Percentiles rank a stretch among this genome's conserved stretches.
These are phyloP conservation scores for Acer campestre DNA, from an alignment of 345 rosid genomes.

Conservation along the genomic window DNA sequence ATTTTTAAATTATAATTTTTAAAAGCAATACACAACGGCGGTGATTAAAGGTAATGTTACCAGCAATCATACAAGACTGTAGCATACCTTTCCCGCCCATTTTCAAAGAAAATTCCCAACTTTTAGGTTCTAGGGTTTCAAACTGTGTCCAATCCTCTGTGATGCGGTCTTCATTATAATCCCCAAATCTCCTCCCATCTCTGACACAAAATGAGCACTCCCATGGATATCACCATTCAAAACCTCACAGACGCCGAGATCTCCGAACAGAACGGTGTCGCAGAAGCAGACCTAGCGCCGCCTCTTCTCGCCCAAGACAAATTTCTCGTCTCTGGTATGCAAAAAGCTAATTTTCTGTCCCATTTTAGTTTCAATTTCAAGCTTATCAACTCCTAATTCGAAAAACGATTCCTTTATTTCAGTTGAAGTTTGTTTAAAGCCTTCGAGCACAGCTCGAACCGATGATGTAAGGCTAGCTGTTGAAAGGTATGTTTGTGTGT, in stretches of 20 bases:
- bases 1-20: too few relatives aligned
- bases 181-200: conserved; percentile 8
- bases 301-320: conserved; percentile 44
- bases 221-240: conserved; percentile 65
- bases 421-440: conserved; percentile 95
- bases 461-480: conserved; percentile 73
- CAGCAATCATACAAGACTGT: background rate
- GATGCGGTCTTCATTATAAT: conserved; percentile 10
- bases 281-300: conserved; percentile 21
- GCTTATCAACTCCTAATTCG: background rate
- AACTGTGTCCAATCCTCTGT: background rate
- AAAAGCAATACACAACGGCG: too few relatives aligned
- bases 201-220: conserved; percentile 46
- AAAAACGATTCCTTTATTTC: conserved; percentile 1
- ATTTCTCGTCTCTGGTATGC: conserved; percentile 72
- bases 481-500: conserved; percentile 47
- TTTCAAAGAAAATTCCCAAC: background rate
- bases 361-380: background rate
- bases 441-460: conserved; percentile 76
- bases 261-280: conserved; percentile 34
- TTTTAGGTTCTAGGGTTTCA: conserved; percentile 13
- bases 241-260: conserved; percentile 24
- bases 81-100: conserved; percentile 22
- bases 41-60: background rate
- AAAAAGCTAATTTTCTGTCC: background rate